Conservation (phyloP, 345 rosid species). For the Crucihimalaya himalaica region DNA sequence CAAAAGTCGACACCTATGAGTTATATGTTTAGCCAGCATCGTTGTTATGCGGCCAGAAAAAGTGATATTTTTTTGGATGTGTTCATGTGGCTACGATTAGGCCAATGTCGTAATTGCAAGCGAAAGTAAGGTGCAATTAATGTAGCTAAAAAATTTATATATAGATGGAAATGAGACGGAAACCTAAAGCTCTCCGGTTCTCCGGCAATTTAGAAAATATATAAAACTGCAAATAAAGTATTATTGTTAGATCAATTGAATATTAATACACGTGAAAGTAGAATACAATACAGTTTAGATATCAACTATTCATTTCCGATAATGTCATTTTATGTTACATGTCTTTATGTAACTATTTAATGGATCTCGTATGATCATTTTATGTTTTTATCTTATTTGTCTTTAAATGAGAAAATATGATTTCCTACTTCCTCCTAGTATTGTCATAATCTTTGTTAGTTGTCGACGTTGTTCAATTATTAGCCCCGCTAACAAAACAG, state of each 20-base stretch:
- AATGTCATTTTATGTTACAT: not conserved
- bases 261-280: too few relatives aligned
- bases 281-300: too few relatives aligned
- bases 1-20: slow-evolving; percentile 22
- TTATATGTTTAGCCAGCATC: not conserved
- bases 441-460: not conserved
- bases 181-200: too few relatives aligned
- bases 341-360: not conserved
- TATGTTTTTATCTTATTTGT: not conserved
- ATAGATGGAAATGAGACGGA: too few relatives aligned
- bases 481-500: not conserved
- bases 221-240: too few relatives aligned
- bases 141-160: too few relatives aligned
- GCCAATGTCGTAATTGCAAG: slow-evolving; percentile 6
- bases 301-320: not conserved
- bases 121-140: not conserved
- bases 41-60: not conserved
- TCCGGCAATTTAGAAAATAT: too few relatives aligned
- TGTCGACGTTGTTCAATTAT: not conserved
- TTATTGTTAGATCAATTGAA: too few relatives aligned
- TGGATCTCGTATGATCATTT: not conserved
- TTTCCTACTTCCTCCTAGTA: slow-evolving; percentile 8
- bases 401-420: not conserved
- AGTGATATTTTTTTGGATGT: not conserved
- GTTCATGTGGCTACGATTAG: slow-evolving; percentile 22